Evolutionary conservation across 1,284 basidiomycete genomes (phyloP), one percentile per base, ranked within the genome.

Genomic region (Apiotrichum gracile): DNA sequence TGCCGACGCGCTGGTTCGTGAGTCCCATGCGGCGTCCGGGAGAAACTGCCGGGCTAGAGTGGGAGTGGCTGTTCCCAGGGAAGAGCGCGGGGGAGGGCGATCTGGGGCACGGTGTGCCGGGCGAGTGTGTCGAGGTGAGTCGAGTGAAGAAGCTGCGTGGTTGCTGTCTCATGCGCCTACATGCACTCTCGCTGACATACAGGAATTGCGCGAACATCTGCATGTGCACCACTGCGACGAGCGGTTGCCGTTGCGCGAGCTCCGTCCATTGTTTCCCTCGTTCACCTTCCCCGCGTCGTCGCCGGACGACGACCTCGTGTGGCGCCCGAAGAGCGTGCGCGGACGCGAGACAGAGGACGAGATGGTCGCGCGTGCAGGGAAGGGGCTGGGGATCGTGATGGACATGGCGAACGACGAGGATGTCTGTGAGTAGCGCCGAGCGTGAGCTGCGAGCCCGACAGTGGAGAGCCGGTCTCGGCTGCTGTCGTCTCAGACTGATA

Each of bases 191-290:
- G 17, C 46, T 38, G n/a, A 47, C 17, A 14, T 1, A 1, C 49
- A 69, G 65, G 61, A 69, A 42, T 46, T 69, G 7, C 61, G 67
- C 44, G 67, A 67, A 51, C 66, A 66, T 47, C 58, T 69, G 7
- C 66, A 67, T 47, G 66, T 65, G 16, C 61, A 66, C 47, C 50
- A 53, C 44, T 67, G 66, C 54, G 65, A 69, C 51, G 38, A 53
- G 31, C 61, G 67, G 3, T 44, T 56, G 4, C 27, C 55, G 1
- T 25, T 55, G 19, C 37, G 43, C 8, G 49, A 57, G 22, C 59
- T 67, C 7, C 52, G 52, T 22, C 24, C 26, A 1, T 47, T 61
- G 5, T 69, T 67, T 47, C 65, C 66, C 0, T 47, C 57, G 7
- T 67, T 63, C 48, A 49, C 35, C 4, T 69, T 55, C 35, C 57